Base-by-base conservation (phyloP, 1,284 basidiomycete genomes). In the Inonotus obliquus region DNA sequence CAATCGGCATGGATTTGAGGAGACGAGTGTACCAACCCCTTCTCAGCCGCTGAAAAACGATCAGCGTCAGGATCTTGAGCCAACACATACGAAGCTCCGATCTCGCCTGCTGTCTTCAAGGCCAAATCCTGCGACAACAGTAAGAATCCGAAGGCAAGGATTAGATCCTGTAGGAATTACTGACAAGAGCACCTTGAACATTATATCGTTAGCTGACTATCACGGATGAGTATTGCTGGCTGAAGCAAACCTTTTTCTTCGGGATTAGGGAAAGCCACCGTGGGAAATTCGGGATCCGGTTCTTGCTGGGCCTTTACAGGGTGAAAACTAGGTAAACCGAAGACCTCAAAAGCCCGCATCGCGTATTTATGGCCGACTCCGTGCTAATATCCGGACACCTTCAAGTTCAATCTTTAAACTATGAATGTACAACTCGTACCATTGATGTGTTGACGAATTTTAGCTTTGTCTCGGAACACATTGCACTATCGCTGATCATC, bases 1-100 rank as follows among this genome's bases (percentile, higher is more conserved):
- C 21, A 48, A 21, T 14, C 19, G 19, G 55, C 23, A 37, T 27
- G 35, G 47, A n/a, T 11, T 9, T 13, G 14, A 17, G 61, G 23
- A 56, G 48, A 44, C n/a, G 39, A 45, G 14, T 3, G 49, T 21
- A 68, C 75, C 63, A 67, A 86, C 88, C 76, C 68, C 74, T 78
- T 83, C 72, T 93, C 87, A 21, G 88, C 91, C n/a, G 89, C 92
- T 17, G 86, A 81, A 69, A 94, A 94, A 23, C 91, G 78, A 73
- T 94, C 92, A 6, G 88, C 83, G 69, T 94, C 92, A 0, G 92
- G 92, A 72, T 94, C 92, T 71, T 94, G 91, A 1, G 92, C 91
- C 11, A 94, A 76, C 1, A 94, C 84, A 69, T 91, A 86, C 35
- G 72, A 68, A 2, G 82, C 83, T 0, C 75, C 77, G 14, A 75